Evolutionary conservation across 2,329 filamentous ascomycete genomes (phyloP).

Genomic region (Rhinocladiella similis): DNA sequence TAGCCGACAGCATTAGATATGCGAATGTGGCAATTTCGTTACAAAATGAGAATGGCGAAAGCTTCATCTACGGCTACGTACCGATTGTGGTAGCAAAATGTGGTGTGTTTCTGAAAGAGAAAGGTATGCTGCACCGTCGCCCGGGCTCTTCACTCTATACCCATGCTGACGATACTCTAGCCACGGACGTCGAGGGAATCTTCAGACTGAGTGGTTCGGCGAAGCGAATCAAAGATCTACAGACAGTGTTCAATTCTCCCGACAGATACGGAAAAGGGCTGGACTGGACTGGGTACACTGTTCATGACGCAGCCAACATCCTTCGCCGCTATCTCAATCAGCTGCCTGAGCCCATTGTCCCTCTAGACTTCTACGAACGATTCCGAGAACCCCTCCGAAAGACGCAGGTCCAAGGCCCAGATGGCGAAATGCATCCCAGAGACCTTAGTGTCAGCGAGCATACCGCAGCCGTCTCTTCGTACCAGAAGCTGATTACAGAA

Average conservation of each 20-base stretch:
- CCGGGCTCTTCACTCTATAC: slow-evolving; percentile 16
- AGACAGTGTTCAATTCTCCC: slow-evolving; percentile 87
- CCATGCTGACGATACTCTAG: slow-evolving; percentile 51
- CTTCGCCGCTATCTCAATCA: slow-evolving; percentile 94
- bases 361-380: slow-evolving; percentile 85
- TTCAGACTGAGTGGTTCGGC: slow-evolving; percentile 95
- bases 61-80: slow-evolving; percentile 97
- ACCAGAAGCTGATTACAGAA: slow-evolving; percentile 89
- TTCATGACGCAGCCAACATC: slow-evolving; percentile 97
- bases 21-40: slow-evolving; percentile 98
- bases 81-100: slow-evolving; percentile 98
- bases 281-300: slow-evolving; percentile 95
- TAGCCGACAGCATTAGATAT: slow-evolving; percentile 93
- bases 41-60: slow-evolving; percentile 86
- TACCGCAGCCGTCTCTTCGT: slow-evolving; percentile 72
- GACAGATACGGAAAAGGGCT: slow-evolving; percentile 95
- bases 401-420: slow-evolving; percentile 68
- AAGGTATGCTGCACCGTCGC: slow-evolving; percentile 62
- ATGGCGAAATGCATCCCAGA: slow-evolving; percentile 64
- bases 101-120: slow-evolving; percentile 95
- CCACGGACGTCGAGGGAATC: slow-evolving; percentile 92
- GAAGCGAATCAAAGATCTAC: slow-evolving; percentile 96
- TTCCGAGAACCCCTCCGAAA: slow-evolving; percentile 82
- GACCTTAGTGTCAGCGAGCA: slow-evolving; percentile 63
- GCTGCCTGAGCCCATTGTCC: slow-evolving; percentile 93